phyloP scores from a whole-genome alignment of 148 eudicot species.

The Bassia scoparia region DNA sequence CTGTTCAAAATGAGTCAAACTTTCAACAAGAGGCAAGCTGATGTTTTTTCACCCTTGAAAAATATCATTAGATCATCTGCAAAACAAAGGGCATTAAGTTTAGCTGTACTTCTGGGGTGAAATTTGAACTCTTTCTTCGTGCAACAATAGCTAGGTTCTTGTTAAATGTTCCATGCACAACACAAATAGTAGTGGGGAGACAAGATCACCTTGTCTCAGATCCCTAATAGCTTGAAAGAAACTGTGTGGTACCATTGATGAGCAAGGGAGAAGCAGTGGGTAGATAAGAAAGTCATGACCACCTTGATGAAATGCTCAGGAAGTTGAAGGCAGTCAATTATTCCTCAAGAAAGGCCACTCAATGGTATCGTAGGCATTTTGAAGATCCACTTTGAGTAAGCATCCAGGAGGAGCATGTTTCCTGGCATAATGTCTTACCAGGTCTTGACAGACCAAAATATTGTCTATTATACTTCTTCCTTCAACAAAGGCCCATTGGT shows the following conservation, averaged over 20 bases:
- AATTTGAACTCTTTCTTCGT: neutral
- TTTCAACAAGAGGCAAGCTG: neutral
- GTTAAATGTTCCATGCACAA: neutral
- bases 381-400: neutral
- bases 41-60: neutral
- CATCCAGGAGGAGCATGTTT: neutral
- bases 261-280: no score
- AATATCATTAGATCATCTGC: neutral
- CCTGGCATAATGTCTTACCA: neutral
- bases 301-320: no score
- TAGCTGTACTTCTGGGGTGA: neutral
- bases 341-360: no score
- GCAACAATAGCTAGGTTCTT: neutral
- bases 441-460: slow-evolving; percentile 1
- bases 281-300: no score
- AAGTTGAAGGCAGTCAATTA: no score
- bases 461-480: neutral
- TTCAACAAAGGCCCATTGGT: neutral
- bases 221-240: no score
- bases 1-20: neutral
- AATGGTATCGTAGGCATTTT: slow-evolving; percentile 5
- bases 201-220: neutral
- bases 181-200: neutral
- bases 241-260: no score
- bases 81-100: neutral